Evolutionary conservation across 768 basidiomycete species (phyloP), one percentile per base, ranked within the genome.

Genomic region (Cytidiella melzeri): DNA sequence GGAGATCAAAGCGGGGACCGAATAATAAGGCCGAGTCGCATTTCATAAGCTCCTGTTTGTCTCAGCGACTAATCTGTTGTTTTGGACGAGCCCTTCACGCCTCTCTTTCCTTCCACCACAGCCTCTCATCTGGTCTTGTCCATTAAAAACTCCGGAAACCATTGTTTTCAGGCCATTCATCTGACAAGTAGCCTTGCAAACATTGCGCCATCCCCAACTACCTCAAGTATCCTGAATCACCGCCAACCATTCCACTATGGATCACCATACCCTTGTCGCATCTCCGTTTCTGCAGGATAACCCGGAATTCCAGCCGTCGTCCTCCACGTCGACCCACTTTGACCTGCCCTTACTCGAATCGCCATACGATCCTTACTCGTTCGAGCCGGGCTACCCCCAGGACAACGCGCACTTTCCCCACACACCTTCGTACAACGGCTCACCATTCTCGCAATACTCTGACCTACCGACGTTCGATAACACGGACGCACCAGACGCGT

Each of bases 391-490:
- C 44, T 68, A 66, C 58, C 51, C 42, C 40, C 59, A 55, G 38
- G 66, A 64, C 57, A 62, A 50, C 43, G 66, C 72, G 4, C 67
- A 68, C n/a, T 75, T 72, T 53, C 72, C 75, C 20, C 70, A 71
- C 58, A 75, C 77, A 0, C 76, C 80, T 6, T 79, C 77, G 20
- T 79, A 80, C 69, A 76, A 77, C 62, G 77, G 77, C 47, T 84
- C 83, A 4, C 86, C 86, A 7, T 87, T 74, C 63, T 85, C 84
- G 5, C 70, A 65, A 45, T 72, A 79, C 56, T 85, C 84, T 3
- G 87, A 89, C n/a, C 81, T 85, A 18, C 60, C 60, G 13, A 41
- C 58, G 43, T 50, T 65, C 56, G 68, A 67, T 53, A 60, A 58
- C 50, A 42, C 50, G 26, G 55, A 60, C 43, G 59, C 58, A 27